Percentiles rank a stretch among this genome's conserved stretches.
Evolutionary conservation across 2,329 filamentous ascomycete species (phyloP).

Genomic region (Immersiporthe knoxdaviesiana): DNA sequence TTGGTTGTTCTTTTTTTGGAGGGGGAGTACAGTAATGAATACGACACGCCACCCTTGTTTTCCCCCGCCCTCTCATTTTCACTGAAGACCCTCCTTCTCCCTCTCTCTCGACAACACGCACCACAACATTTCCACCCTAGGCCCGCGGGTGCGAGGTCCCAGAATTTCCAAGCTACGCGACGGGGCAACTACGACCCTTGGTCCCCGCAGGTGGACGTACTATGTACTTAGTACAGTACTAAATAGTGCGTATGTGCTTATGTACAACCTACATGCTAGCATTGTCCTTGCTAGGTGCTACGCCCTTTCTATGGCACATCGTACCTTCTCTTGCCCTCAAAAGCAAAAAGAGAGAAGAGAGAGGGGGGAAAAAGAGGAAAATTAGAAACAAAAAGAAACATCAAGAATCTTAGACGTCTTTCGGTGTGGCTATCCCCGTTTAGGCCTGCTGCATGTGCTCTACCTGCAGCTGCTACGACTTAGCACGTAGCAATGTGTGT

Average conservation of each 20-base stretch:
- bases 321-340: neutral
- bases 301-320: neutral
- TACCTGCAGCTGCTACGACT: slow-evolving; percentile 15
- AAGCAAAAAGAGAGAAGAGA: neutral
- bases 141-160: slow-evolving; percentile 8
- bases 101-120: neutral
- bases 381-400: neutral
- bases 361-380: no score
- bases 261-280: slow-evolving; percentile 20
- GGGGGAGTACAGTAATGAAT: slow-evolving; percentile 15
- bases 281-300: neutral
- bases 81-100: neutral
- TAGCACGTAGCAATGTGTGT: neutral
- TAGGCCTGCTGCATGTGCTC: slow-evolving; percentile 19
- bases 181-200: slow-evolving; percentile 16
- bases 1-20: no score
- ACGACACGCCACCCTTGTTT: neutral
- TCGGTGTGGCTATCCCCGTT: slow-evolving; percentile 9
- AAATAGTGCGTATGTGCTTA: slow-evolving; percentile 7
- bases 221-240: slow-evolving; percentile 4
- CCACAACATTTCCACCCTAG: neutral
- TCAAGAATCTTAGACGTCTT: neutral
- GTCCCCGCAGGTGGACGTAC: slow-evolving; percentile 21
- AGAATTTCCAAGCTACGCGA: slow-evolving; percentile 21
- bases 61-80: neutral